Evolutionary conservation across 495 filamentous ascomycete species (phyloP).

Genomic region (Mytilinidion resinicola): DNA sequence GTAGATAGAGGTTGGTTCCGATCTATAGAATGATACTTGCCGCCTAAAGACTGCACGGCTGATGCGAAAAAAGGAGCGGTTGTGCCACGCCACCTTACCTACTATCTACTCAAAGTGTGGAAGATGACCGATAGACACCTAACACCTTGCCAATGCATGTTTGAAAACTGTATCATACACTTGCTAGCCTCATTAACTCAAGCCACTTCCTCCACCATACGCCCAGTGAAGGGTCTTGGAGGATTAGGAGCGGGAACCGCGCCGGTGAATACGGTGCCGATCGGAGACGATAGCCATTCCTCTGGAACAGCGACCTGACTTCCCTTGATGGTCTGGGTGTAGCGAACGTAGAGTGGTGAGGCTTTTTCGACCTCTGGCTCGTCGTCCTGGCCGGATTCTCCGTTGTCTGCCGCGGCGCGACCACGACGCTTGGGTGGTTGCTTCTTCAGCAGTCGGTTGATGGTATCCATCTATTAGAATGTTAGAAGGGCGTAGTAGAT

Average conservation of each 20-base stretch:
- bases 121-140: too few relatives aligned
- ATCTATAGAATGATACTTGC: too few relatives aligned
- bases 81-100: too few relatives aligned
- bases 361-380: conserved; percentile 47
- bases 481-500: conserved; percentile 5
- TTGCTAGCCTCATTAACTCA: neutral
- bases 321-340: conserved; percentile 66
- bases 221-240: conserved; percentile 12
- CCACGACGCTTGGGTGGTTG: conserved; percentile 81
- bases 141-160: too few relatives aligned
- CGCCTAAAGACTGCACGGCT: too few relatives aligned
- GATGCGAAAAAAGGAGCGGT: too few relatives aligned
- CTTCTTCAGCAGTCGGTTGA: conserved; percentile 93
- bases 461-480: conserved; percentile 78
- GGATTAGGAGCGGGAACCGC: neutral
- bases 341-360: conserved; percentile 67
- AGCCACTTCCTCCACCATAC: conserved; percentile 31
- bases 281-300: conserved; percentile 69
- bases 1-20: too few relatives aligned
- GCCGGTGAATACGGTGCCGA: conserved; percentile 55
- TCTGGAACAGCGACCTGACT: conserved; percentile 67
- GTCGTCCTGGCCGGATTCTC: conserved; percentile 50
- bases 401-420: conserved; percentile 40
- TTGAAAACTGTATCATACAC: too few relatives aligned
- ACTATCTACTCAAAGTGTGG: too few relatives aligned